A percentile compares a stretch with the other conserved stretches of the same genome.
Conservation (phyloP, 73 alveolate species). For the Paramecium bursaria region DNA sequence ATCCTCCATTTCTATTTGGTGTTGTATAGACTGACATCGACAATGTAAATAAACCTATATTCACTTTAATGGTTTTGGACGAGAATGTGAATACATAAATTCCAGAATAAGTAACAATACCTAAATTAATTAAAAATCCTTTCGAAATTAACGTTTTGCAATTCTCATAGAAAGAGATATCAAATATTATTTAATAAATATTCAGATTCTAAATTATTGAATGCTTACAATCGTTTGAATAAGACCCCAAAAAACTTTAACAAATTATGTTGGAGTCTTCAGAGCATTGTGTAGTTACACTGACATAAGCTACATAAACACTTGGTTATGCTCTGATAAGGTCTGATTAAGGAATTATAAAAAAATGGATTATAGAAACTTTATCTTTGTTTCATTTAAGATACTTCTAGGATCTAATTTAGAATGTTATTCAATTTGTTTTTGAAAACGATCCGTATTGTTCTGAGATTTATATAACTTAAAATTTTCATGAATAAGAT, state of each 20-base stretch:
- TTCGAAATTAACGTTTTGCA: slow-evolving; percentile 13
- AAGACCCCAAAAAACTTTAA: slow-evolving; percentile 15
- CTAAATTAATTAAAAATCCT: neutral
- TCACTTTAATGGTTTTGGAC: slow-evolving; percentile 13
- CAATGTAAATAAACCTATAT: slow-evolving; percentile 27
- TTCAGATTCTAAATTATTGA: neutral
- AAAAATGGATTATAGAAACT: too few species aligned
- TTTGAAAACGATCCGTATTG: too few species aligned
- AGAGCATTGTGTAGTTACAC: too few species aligned
- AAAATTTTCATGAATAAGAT: too few species aligned
- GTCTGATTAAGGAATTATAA: too few species aligned
- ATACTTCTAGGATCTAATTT: too few species aligned
- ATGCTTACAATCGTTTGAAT: neutral
- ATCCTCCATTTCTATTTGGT: slow-evolving; percentile 20
- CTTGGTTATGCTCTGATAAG: too few species aligned
- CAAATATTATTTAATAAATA: neutral
- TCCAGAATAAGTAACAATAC: neutral
- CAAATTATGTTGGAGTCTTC: too few species aligned
- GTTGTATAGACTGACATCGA: slow-evolving; percentile 34
- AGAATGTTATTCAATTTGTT: too few species aligned
- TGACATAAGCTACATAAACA: too few species aligned
- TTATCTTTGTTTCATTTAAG: too few species aligned
- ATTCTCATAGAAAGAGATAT: slow-evolving; percentile 2
- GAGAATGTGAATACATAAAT: neutral
- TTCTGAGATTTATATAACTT: too few species aligned